These are phyloP conservation scores for Gossypium schwendimanii DNA, from an alignment of 441 rosid species.

Conservation along the genomic window DNA sequence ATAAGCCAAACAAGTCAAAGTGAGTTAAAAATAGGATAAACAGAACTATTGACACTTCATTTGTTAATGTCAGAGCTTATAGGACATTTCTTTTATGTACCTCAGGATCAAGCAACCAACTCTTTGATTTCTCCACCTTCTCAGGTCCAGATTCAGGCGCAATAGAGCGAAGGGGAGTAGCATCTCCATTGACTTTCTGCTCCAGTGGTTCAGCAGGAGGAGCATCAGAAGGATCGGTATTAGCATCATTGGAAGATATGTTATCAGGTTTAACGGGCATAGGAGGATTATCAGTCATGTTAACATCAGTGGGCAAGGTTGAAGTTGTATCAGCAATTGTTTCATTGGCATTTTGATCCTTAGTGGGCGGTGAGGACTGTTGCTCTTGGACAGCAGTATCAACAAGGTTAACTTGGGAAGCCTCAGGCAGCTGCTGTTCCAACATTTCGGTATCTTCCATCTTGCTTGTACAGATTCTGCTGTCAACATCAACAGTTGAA, in stretches of 20 bases:
- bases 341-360: constrained; percentile 23
- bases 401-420: constrained; percentile 21
- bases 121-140: constrained; percentile 43
- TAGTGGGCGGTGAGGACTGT: constrained; percentile 16
- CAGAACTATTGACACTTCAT: not conserved
- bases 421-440: constrained; percentile 29
- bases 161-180: constrained; percentile 16
- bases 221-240: constrained; percentile 12
- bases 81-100: constrained; percentile 25
- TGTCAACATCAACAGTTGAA: not conserved
- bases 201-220: constrained; percentile 17
- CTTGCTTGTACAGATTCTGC: constrained; percentile 11
- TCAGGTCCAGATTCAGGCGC: constrained; percentile 23
- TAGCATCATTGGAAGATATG: constrained; percentile 13
- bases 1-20: constrained; percentile 17
- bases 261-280: constrained; percentile 19
- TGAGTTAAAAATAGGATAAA: constrained; percentile 4
- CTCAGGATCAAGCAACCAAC: constrained; percentile 64
- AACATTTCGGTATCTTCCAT: constrained; percentile 60
- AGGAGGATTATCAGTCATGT: constrained; percentile 28
- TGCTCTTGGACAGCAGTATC: constrained; percentile 29
- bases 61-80: not conserved
- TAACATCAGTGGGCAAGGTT: constrained; percentile 38
- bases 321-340: constrained; percentile 27
- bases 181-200: constrained; percentile 20